Base-by-base conservation (phyloP, 495 filamentous ascomycete genomes). In the Annulohypoxylon moriforme region DNA sequence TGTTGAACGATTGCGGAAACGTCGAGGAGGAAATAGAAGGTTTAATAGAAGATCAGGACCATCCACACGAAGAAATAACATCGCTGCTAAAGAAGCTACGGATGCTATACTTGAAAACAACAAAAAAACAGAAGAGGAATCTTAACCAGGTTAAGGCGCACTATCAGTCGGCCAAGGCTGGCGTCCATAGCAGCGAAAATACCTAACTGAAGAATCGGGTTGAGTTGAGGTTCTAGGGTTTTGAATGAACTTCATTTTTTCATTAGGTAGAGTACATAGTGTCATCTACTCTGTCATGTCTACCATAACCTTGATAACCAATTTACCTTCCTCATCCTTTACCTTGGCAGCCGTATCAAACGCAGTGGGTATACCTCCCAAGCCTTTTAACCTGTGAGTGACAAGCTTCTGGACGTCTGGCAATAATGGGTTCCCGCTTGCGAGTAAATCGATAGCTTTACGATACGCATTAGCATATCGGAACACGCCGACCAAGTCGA, bases 401-500 rank as follows among this genome's bases (percentile, higher is more conserved):
- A 97, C 87, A 13, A 95, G 84, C 79, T 88, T 88, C 31, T 85
- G 85, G 13, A 89, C 61, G 29, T 83, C 82, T 0, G 86, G 86
- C 13, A 93, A 79, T 40, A 84, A 83, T 10, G 77, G 71, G 40
- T 83, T 76, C 5, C 86, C 85, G 68, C 86, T 90, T 1, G 87
- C 85, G 56, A 95, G 80, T 57, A 97, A 77, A 69, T 89, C 86
- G 77, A 97, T 94, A 11, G 89, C 93, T 42, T 86, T 85, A 0
- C 89, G 86, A 69, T 98, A 98, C 0, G 92, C 91, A 61, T 93
- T 91, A 55, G 92, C 93, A 69, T 98, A 98, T 31, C 95, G 85
- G 78, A 98, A 98, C 2, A 95, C 91, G 14, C 95, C 95, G 11
- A 96, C 85, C 8, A 98, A 86, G 81, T 98, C 95, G 9, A 98